Evolutionary conservation across 2,329 filamentous ascomycete species (phyloP), one percentile per base, ranked within the genome.

Genomic region (Diaporthe humulicola): DNA sequence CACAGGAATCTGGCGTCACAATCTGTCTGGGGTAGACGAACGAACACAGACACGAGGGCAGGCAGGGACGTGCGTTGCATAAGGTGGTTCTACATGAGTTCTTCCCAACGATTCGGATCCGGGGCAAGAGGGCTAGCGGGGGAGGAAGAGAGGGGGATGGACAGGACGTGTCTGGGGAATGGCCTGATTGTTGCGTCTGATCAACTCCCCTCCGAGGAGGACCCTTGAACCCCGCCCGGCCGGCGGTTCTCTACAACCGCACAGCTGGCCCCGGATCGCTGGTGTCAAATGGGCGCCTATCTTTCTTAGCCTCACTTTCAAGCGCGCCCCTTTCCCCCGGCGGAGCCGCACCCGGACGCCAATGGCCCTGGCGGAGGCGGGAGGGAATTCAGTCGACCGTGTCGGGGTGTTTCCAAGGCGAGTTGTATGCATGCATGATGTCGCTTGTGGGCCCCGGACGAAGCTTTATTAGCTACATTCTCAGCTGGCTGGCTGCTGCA

Each of bases 291-390:
- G 57, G 57, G 48, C 48, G 48, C 48, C 48, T 28, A 7, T 52
- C 48, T 52, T 25, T 3, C 5, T 28, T 19, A 42, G 38, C 38
- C 38, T 66, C 19, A 22, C 36, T 19, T 36, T 38, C 45, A 52
- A 67, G 28, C 64, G 45, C 14, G n/a, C 60, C 45, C 67, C 67
- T 57, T 74, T 58, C 28, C 57, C 30, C 73, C 67, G 72, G 73
- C 73, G 73, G 73, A 74, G 58, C 73, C 73, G 73, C 73, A 71
- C 73, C 19, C 36, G 48, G 48, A 25, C 57, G 50, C n/a, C 38
- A 38, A 45, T 33, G 17, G 56, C 54, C 33, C 64, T 48, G 52
- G 70, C 36, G 70, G 70, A 71, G 25, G 66, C 38, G 66, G 60
- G 48, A 30, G 52, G n/a, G 50, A 19, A 67, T 30, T 52, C 19